Evolutionary conservation across 2,329 filamentous ascomycete species (phyloP).

Genomic region (Pseudogymnoascus sp.): DNA sequence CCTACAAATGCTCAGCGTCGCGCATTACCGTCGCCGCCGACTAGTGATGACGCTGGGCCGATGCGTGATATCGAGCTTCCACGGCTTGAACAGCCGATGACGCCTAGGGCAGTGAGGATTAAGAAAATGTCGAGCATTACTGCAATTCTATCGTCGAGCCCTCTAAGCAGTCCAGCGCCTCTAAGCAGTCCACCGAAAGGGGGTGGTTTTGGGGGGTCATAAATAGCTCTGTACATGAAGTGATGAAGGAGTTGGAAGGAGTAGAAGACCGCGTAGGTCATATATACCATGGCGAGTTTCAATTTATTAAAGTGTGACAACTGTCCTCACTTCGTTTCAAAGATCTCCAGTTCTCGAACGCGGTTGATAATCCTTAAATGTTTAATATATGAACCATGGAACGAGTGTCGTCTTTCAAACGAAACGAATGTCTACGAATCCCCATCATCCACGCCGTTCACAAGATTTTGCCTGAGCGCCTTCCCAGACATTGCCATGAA

Average conservation of each 20-base stretch:
- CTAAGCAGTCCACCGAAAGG: not conserved
- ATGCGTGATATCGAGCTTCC: not conserved
- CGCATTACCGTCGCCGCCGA: slow-evolving; percentile 16
- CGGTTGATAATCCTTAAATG: not conserved
- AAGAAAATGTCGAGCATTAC: slow-evolving; percentile 23
- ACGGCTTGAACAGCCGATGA: slow-evolving; percentile 11
- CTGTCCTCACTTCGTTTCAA: not conserved
- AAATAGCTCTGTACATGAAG: not conserved
- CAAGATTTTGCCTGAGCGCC: too few species aligned
- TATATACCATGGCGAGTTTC: not conserved
- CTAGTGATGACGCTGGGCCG: slow-evolving; percentile 10
- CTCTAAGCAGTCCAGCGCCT: too few species aligned
- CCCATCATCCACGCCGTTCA: too few species aligned
- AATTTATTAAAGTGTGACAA: slow-evolving; percentile 1
- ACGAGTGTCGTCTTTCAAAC: not conserved
- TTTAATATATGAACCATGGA: not conserved
- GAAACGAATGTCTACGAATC: not conserved
- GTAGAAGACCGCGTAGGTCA: not conserved
- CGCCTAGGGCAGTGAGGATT: slow-evolving; percentile 19
- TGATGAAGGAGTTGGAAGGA: not conserved
- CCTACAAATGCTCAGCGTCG: not conserved
- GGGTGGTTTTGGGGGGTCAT: not conserved
- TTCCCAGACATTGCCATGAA: too few species aligned
- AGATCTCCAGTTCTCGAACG: not conserved
- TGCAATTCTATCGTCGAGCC: slow-evolving; percentile 17